Conservation (phyloP, 2,329 filamentous ascomycete species). For the Ampelomyces quisqualis region DNA sequence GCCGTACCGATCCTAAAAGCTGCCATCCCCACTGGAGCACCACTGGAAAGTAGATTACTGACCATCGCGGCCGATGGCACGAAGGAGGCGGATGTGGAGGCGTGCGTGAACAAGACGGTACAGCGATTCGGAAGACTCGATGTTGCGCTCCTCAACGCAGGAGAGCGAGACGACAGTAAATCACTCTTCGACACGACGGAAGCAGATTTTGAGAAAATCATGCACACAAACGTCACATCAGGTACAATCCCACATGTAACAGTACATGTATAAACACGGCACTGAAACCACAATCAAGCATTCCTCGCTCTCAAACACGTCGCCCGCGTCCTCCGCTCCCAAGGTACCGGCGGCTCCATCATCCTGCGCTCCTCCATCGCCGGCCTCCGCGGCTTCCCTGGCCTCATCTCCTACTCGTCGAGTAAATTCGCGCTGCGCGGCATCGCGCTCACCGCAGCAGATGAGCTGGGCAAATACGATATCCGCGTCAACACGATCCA, state of each 20-base stretch:
- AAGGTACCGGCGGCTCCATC: slow-evolving; percentile 41
- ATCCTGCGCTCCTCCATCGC: slow-evolving; percentile 45
- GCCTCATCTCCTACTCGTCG: slow-evolving; percentile 40
- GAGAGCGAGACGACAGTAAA: slow-evolving; percentile 28
- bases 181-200: slow-evolving; percentile 42
- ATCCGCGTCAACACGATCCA: slow-evolving; percentile 48
- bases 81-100: slow-evolving; percentile 33
- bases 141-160: slow-evolving; percentile 31
- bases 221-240: slow-evolving; percentile 43
- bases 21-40: slow-evolving; percentile 27
- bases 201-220: slow-evolving; percentile 41
- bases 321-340: slow-evolving; percentile 36
- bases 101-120: slow-evolving; percentile 24
- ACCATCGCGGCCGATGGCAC: slow-evolving; percentile 41
- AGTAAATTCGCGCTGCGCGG: slow-evolving; percentile 45
- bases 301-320: slow-evolving; percentile 44
- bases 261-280: slow-evolving; percentile 1
- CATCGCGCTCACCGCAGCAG: slow-evolving; percentile 43
- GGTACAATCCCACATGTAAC: slow-evolving; percentile 23
- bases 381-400: slow-evolving; percentile 43
- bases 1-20: slow-evolving; percentile 28
- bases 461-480: slow-evolving; percentile 41
- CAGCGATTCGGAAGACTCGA: slow-evolving; percentile 33
- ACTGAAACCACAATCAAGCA: slow-evolving; percentile 28
- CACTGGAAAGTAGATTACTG: slow-evolving; percentile 29